phyloP scores from a whole-genome alignment of 169 alveolate genomes.

The Eimeria necatrix region DNA sequence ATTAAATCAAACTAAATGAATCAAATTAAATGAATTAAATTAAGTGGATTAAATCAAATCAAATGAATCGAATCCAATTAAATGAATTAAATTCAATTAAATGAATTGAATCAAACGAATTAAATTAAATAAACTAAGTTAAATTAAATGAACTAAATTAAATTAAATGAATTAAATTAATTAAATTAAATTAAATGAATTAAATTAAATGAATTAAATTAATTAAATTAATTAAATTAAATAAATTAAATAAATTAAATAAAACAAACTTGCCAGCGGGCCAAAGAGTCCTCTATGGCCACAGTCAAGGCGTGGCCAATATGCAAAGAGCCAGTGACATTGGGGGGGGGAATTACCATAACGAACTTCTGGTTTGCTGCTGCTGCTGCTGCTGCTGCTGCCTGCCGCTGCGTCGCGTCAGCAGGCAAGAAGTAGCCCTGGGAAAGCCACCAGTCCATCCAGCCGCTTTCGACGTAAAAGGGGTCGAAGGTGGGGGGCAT shows the following conservation, averaged over 20 bases:
- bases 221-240: not conserved
- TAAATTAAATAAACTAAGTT: too few relatives aligned
- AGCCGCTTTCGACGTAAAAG: slow-evolving; percentile 96
- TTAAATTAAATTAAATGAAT: too few relatives aligned
- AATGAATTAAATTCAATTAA: too few relatives aligned
- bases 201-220: too few relatives aligned
- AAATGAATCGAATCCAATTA: too few relatives aligned
- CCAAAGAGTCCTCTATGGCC: slow-evolving; percentile 98
- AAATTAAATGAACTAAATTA: too few relatives aligned
- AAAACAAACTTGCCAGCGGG: slow-evolving; percentile 91
- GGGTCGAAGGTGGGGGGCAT: slow-evolving; percentile 97
- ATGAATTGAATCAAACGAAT: too few relatives aligned
- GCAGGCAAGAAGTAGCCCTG: slow-evolving; percentile 92
- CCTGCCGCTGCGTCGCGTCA: slow-evolving; percentile 67
- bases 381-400: not conserved
- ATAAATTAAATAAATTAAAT: not conserved
- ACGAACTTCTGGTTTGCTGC: slow-evolving; percentile 89
- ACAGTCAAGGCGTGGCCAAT: slow-evolving; percentile 99
- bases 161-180: too few relatives aligned
- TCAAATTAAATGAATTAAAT: too few relatives aligned
- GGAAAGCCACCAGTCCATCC: slow-evolving; percentile 98
- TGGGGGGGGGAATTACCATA: slow-evolving; percentile 99
- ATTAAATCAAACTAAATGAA: too few relatives aligned
- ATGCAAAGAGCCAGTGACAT: slow-evolving; percentile 99
- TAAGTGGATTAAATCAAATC: too few relatives aligned